Evolutionary conservation across 306 rosid species (phyloP).

Genomic region (Medicago ruthenica): DNA sequence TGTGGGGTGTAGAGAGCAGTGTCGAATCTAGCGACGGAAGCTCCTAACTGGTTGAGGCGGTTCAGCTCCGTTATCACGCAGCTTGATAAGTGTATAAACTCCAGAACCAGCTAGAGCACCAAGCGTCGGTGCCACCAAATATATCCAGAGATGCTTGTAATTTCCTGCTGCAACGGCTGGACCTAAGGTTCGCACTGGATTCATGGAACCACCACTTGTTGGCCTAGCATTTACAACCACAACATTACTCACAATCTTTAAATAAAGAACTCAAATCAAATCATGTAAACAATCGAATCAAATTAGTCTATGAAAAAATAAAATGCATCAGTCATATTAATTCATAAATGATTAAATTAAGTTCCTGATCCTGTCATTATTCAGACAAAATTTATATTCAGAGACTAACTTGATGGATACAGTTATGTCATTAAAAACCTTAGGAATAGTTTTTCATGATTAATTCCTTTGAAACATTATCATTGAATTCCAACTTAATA

Average conservation of each 20-base stretch:
- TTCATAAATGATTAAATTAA: too few species aligned
- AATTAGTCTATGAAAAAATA: not conserved
- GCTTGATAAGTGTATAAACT: conserved; percentile 75
- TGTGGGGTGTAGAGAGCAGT: conserved; percentile 27
- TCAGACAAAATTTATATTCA: too few species aligned
- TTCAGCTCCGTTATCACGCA: conserved; percentile 50
- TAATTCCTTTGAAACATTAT: too few species aligned
- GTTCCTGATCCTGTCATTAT: too few species aligned
- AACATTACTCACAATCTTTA: not conserved
- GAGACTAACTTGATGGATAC: too few species aligned
- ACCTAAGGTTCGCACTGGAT: conserved; percentile 95
- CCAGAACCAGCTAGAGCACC: conserved; percentile 87
- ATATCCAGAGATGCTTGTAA: conserved; percentile 73
- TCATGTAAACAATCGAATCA: not conserved
- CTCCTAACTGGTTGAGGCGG: conserved; percentile 66
- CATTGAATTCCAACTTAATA: too few species aligned
- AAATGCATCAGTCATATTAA: not conserved
- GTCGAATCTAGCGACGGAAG: conserved; percentile 69
- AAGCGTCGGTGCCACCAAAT: conserved; percentile 80
- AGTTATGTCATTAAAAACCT: too few species aligned
- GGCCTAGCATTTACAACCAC: conserved; percentile 55
- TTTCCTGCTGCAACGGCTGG: conserved; percentile 93
- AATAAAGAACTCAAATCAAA: not conserved
- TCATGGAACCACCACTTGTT: conserved; percentile 88
- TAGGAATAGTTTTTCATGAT: too few species aligned